Base-by-base conservation (phyloP, 2,329 filamentous ascomycete species). In the Stemphylium lycopersici region DNA sequence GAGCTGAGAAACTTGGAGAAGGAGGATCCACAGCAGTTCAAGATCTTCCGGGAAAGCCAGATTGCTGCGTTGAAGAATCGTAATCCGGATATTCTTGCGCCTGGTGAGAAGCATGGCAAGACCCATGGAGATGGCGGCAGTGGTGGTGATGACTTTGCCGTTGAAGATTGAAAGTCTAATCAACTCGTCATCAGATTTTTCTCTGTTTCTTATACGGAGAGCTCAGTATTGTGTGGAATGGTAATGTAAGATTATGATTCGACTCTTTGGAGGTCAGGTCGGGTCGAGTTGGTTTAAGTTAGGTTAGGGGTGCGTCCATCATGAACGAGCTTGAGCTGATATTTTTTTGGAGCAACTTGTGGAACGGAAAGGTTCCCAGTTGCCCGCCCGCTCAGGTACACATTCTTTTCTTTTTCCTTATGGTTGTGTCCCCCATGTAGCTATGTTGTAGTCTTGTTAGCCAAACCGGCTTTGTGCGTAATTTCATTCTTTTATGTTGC, bases 1-100 rank as follows among this genome's bases (percentile, higher is more conserved):
- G 82, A 89, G 70, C 85, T 90, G 83, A 81, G 83, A 44, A 76
- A 77, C 6, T 85, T 92, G 67, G 80, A 79, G 63, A 63, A 70
- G 38, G 73, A 77, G 31, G 66, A 69, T 16, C 72, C 71, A 0
- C 65, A 67, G 3, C 64, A 68, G 6, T 76, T 75, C 31, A 63
- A 63, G 37, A 43, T 47, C 24, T 76, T 74, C 34, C 63, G 63
- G 24, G 71, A 76, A 39, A 65, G 62, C n/a, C 74, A 76, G 59
- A 72, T 74, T 59, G 69, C 73, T 34, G 73, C 73, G 33, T 42
- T 75, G 15, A 73, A 70, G 59, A 76, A 76, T 47, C 57, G 66
- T 1, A 71, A 70, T 48, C 66, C 70, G 6, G 62, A 63, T 32
- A 51, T 66, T 3, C 43, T 48, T 48, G 61, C 45, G 6, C 59